phyloP scores from a whole-genome alignment of 2,329 filamentous ascomycete genomes.

The Trichoderma sp. region DNA sequence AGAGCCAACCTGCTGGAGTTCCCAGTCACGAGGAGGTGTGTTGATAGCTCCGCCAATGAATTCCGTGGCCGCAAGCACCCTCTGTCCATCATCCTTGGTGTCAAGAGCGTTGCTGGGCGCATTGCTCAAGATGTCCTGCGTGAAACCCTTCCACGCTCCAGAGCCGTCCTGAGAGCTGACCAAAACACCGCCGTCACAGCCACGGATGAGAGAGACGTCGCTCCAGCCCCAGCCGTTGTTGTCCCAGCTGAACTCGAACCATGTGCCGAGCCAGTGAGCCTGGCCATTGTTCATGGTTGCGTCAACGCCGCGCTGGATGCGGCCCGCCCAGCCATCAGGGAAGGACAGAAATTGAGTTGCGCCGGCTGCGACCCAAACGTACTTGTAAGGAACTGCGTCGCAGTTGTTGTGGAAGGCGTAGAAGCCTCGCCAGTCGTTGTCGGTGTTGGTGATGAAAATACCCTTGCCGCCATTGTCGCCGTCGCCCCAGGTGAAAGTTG shows the following conservation, averaged over 20 bases:
- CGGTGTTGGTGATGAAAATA: neutral
- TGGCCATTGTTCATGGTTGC: conserved; percentile 26
- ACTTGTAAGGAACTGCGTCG: neutral
- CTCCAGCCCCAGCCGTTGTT: conserved; percentile 25
- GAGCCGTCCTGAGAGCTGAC: conserved; percentile 25
- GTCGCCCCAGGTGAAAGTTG: neutral
- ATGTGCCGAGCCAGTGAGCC: conserved; percentile 27
- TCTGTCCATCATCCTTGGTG: conserved; percentile 19
- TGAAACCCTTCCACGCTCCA: conserved; percentile 28
- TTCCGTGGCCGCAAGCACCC: conserved; percentile 28
- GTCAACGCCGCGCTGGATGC: conserved; percentile 28
- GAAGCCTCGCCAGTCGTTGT: neutral
- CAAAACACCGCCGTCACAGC: conserved; percentile 28
- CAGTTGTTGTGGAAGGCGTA: neutral
- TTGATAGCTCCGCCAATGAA: conserved; percentile 24
- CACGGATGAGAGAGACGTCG: conserved; percentile 31
- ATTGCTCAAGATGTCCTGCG: conserved; percentile 26
- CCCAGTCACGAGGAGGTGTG: conserved; percentile 25
- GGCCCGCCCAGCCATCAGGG: conserved; percentile 27
- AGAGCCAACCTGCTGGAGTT: conserved; percentile 24
- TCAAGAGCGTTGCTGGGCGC: conserved; percentile 21
- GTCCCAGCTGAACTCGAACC: conserved; percentile 30
- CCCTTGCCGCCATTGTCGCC: neutral
- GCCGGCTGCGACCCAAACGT: neutral
- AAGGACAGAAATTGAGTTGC: conserved; percentile 28